phyloP scores from a whole-genome alignment of 129 eudicot species.

The Flaveria ramosissima region DNA sequence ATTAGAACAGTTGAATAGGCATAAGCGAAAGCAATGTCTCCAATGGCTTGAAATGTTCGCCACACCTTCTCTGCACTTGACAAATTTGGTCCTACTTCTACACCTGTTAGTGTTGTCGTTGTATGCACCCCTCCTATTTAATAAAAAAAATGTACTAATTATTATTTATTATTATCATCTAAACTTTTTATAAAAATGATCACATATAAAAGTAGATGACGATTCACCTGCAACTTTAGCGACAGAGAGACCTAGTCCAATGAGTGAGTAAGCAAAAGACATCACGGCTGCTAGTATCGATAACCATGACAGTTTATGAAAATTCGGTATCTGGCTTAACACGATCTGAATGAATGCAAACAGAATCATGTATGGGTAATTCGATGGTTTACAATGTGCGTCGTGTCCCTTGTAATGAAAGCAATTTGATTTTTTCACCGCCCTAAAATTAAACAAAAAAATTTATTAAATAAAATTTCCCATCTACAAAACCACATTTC shows the following conservation, averaged over 20 bases:
- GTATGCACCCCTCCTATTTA: slow-evolving; percentile 43
- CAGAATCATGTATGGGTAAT: slow-evolving; percentile 61
- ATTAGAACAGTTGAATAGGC: slow-evolving; percentile 78
- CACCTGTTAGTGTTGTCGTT: slow-evolving; percentile 61
- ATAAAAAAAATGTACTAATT: neutral
- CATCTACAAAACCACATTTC: no score
- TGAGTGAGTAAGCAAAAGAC: slow-evolving; percentile 89
- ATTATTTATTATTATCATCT: no score
- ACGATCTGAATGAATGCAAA: slow-evolving; percentile 66
- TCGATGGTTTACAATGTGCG: slow-evolving; percentile 47
- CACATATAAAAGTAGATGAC: neutral
- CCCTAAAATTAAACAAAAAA: slow-evolving; percentile 44
- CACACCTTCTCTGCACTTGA: slow-evolving; percentile 65
- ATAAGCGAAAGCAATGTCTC: slow-evolving; percentile 89
- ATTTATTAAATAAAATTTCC: neutral
- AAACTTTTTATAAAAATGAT: no score
- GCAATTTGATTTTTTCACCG: slow-evolving; percentile 75
- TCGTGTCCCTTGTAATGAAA: slow-evolving; percentile 64
- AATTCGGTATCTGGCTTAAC: slow-evolving; percentile 83
- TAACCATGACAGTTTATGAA: slow-evolving; percentile 83
- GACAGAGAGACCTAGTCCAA: slow-evolving; percentile 82
- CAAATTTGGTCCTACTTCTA: slow-evolving; percentile 57
- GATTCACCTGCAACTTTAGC: slow-evolving; percentile 45
- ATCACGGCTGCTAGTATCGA: slow-evolving; percentile 84
- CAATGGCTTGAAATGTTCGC: slow-evolving; percentile 82